Conservation (phyloP, 306 rosid species). For the Myrica gale region DNA sequence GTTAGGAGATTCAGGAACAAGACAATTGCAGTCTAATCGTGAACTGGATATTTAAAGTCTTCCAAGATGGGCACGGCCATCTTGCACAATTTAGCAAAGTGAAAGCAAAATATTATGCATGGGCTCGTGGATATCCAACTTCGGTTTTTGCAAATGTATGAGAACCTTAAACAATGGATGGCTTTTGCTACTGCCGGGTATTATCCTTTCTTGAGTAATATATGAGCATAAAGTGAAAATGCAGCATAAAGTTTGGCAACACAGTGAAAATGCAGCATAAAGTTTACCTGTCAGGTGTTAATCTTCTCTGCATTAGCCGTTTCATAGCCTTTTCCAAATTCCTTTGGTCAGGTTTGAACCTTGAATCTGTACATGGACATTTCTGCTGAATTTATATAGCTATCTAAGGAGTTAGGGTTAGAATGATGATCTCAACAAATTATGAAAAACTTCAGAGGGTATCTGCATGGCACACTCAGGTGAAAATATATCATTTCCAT, state of each 20-base stretch:
- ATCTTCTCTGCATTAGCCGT: slow-evolving; percentile 81
- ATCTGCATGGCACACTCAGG: slow-evolving; percentile 11
- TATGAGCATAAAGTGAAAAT: too few species aligned
- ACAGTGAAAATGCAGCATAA: slow-evolving; percentile 15
- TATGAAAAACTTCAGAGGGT: not conserved
- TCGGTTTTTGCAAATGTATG: not conserved
- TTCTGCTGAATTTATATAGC: slow-evolving; percentile 52
- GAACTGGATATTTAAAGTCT: not conserved
- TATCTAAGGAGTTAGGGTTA: not conserved
- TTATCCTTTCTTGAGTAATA: too few species aligned
- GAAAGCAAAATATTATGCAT: not conserved
- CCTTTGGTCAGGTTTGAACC: slow-evolving; percentile 91
- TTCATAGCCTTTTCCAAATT: slow-evolving; percentile 81
- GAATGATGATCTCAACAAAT: slow-evolving; percentile 16
- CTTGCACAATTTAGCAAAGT: not conserved
- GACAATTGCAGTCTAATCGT: not conserved
- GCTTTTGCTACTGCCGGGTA: too few species aligned
- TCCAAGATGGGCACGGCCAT: not conserved
- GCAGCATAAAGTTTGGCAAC: not conserved
- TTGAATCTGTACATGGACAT: slow-evolving; percentile 92
- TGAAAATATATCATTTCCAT: not conserved
- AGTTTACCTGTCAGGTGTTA: slow-evolving; percentile 57
- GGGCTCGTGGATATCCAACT: not conserved
- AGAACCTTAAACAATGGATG: too few species aligned
- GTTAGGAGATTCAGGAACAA: not conserved